Percentiles rank a stretch among this genome's conserved stretches.
phyloP scores from a whole-genome alignment of 2,329 filamentous ascomycete genomes.

The Verticillium zaregamsianum region DNA sequence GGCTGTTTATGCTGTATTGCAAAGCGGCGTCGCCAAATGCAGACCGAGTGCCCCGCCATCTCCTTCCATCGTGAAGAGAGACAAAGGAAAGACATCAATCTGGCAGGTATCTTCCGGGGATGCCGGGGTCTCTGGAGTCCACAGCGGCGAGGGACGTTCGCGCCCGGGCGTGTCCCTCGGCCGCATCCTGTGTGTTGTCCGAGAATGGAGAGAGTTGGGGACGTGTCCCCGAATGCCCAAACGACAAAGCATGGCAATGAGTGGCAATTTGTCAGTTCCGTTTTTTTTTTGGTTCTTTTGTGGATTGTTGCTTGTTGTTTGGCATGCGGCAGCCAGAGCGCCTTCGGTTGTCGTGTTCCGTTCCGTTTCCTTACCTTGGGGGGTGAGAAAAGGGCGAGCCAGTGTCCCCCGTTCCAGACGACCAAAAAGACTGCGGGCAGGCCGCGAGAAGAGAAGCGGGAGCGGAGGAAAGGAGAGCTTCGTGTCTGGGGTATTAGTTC shows the following conservation, averaged over 20 bases:
- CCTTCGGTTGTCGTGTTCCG: not conserved
- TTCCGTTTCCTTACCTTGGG: not conserved
- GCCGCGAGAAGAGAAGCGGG: slow-evolving; percentile 1
- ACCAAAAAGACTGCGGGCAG: not conserved
- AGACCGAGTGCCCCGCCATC: slow-evolving; percentile 1
- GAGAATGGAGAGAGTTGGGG: not conserved
- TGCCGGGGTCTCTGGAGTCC: not conserved
- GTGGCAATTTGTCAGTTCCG: slow-evolving; percentile 1
- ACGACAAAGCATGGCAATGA: not conserved
- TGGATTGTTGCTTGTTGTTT: not conserved
- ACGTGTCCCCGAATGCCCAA: not conserved
- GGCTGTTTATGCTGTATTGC: slow-evolving; percentile 8
- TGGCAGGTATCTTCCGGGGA: not conserved
- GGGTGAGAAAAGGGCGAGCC: not conserved
- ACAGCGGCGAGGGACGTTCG: not conserved
- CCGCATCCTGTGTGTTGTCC: not conserved
- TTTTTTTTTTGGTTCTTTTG: slow-evolving; percentile 1
- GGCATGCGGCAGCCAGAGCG: not conserved
- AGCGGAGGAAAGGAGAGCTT: slow-evolving; percentile 15
- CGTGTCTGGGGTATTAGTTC: slow-evolving; percentile 22
- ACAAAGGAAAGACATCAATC: slow-evolving; percentile 8
- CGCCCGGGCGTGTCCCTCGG: not conserved
- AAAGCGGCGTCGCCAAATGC: slow-evolving; percentile 10
- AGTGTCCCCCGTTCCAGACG: not conserved
- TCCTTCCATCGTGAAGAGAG: slow-evolving; percentile 4